A percentile compares a stretch with the other conserved stretches of the same genome.
These are phyloP conservation scores for Didymella exigua DNA, from an alignment of 2,329 filamentous ascomycete species.

Conservation along the genomic window DNA sequence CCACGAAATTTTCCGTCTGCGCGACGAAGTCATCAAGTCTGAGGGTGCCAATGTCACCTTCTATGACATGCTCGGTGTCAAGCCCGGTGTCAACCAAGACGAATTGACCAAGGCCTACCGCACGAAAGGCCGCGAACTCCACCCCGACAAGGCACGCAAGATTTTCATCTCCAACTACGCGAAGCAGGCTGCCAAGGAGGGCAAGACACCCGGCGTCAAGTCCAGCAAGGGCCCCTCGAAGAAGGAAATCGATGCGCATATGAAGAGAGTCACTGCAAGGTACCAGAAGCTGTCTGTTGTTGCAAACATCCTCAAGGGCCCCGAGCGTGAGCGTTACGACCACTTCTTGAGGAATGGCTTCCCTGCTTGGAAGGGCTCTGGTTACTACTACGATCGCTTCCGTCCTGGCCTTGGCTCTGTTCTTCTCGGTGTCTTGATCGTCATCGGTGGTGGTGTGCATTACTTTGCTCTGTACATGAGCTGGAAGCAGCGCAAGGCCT, in stretches of 20 bases:
- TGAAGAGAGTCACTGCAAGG: constrained; percentile 81
- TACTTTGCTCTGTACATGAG: constrained; percentile 84
- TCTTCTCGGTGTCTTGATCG: constrained; percentile 77
- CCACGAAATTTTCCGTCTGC: constrained; percentile 95
- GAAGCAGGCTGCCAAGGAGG: constrained; percentile 52
- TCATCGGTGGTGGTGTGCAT: constrained; percentile 83
- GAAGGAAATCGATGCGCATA: constrained; percentile 75
- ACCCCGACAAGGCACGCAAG: constrained; percentile 95
- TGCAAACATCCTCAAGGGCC: constrained; percentile 81
- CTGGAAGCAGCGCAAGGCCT: constrained; percentile 89
- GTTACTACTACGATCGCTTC: constrained; percentile 97
- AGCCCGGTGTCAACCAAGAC: constrained; percentile 74
- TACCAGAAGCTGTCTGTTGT: constrained; percentile 86
- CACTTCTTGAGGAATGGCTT: constrained; percentile 93
- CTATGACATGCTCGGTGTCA: constrained; percentile 87
- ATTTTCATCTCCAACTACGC: constrained; percentile 73
- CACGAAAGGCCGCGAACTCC: constrained; percentile 79
- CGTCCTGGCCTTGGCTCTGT: constrained; percentile 88
- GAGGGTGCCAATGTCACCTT: constrained; percentile 85
- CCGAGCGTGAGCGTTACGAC: constrained; percentile 85
- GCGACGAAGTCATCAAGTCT: constrained; percentile 78
- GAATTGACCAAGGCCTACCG: constrained; percentile 94
- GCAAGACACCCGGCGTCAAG: constrained; percentile 62
- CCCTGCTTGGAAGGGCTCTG: constrained; percentile 93
- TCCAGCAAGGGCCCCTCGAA: constrained; percentile 74